A percentile compares a stretch with the other conserved stretches of the same genome.
Conservation (phyloP, 441 rosid species). For the Viola pubescens region DNA sequence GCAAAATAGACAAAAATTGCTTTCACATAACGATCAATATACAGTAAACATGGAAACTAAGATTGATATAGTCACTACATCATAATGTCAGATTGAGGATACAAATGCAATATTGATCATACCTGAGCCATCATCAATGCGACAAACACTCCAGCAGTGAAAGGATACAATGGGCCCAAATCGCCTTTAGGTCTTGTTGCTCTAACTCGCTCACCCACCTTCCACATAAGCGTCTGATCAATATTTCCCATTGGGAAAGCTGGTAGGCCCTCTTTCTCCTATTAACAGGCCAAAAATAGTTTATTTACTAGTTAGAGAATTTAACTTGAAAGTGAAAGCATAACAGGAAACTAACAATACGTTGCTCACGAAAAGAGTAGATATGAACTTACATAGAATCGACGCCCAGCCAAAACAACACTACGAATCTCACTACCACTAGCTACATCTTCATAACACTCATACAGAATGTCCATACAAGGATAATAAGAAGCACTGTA, state of each 20-base stretch:
- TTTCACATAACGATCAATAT: too few relatives aligned
- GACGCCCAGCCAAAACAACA: constrained; percentile 91
- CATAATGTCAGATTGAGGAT: too few relatives aligned
- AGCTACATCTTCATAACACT: constrained; percentile 95
- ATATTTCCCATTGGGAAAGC: constrained; percentile 92
- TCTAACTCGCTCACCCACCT: constrained; percentile 79
- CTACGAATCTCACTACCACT: constrained; percentile 76
- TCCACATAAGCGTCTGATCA: constrained; percentile 95
- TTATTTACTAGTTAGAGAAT: neutral
- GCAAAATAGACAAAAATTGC: neutral
- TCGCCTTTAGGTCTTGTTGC: constrained; percentile 55
- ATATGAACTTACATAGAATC: constrained; percentile 52
- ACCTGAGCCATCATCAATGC: constrained; percentile 98
- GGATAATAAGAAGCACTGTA: constrained; percentile 92
- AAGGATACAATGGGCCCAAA: constrained; percentile 66
- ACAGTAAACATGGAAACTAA: too few relatives aligned
- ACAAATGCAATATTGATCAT: neutral
- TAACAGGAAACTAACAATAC: too few relatives aligned
- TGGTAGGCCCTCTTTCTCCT: constrained; percentile 87
- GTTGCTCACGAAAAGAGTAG: neutral
- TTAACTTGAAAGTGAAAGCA: too few relatives aligned
- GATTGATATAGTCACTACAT: too few relatives aligned
- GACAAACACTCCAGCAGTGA: constrained; percentile 81
- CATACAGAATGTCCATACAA: constrained; percentile 86
- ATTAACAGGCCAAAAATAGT: constrained; percentile 18